Conservation (phyloP, 352 stramenopile species). For the Plasmopara viticola region DNA sequence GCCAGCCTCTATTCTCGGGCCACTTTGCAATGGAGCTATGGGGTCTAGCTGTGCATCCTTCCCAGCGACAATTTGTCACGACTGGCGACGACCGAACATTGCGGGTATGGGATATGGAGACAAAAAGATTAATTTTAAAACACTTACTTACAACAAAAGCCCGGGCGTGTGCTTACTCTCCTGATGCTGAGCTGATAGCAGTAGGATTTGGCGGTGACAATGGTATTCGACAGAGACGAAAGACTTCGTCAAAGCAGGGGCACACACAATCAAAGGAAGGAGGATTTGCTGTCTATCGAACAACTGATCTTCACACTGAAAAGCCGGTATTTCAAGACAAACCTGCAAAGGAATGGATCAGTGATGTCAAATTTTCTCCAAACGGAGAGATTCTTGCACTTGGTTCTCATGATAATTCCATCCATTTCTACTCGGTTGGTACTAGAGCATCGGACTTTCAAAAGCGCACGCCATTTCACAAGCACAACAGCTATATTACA, state of each 20-base stretch:
- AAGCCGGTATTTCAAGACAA: constrained; percentile 49
- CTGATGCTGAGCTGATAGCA: constrained; percentile 78
- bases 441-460: constrained; percentile 25
- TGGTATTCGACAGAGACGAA: constrained; percentile 27
- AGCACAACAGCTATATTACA: constrained; percentile 80
- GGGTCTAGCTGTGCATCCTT: constrained; percentile 75
- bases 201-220: constrained; percentile 75
- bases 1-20: constrained; percentile 43
- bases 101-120: constrained; percentile 77
- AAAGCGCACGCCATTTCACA: constrained; percentile 67
- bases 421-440: constrained; percentile 55
- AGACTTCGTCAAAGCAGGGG: constrained; percentile 12
- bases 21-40: constrained; percentile 76
- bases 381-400: constrained; percentile 40
- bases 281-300: constrained; percentile 33
- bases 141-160: constrained; percentile 37
- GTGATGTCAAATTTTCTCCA: constrained; percentile 70
- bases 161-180: constrained; percentile 81
- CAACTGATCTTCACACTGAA: constrained; percentile 18
- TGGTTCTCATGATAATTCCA: constrained; percentile 68
- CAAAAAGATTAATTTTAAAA: constrained; percentile 35
- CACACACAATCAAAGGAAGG: constrained; percentile 39
- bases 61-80: constrained; percentile 49
- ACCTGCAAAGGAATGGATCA: constrained; percentile 69
- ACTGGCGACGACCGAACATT: constrained; percentile 78